These are phyloP conservation scores for Nannizziopsis arthrosporioides DNA, from an alignment of 2,329 filamentous ascomycete genomes.

Conservation along the genomic window DNA sequence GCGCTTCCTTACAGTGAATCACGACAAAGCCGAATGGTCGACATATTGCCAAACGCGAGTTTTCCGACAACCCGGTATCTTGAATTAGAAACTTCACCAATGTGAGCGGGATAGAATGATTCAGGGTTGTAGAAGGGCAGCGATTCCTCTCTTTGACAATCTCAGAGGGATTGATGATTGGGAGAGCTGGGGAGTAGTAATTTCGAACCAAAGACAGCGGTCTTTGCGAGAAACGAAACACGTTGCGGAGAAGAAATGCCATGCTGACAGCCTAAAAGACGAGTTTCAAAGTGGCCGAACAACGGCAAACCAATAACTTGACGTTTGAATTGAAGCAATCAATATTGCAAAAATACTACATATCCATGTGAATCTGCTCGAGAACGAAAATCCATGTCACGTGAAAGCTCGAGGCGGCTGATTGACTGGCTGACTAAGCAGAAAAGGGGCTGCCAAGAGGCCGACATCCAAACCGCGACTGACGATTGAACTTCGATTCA, in stretches of 20 bases:
- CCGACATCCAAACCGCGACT: too few species aligned
- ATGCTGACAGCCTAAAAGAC: not conserved
- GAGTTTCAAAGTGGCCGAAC: too few species aligned
- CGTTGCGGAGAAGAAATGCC: not conserved
- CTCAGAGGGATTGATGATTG: not conserved
- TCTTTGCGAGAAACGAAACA: not conserved
- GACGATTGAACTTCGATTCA: too few species aligned
- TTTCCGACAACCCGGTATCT: constrained; percentile 20
- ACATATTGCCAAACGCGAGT: constrained; percentile 21
- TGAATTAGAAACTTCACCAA: constrained; percentile 17
- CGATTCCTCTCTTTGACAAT: constrained; percentile 17
- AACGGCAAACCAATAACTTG: too few species aligned
- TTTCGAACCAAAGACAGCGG: not conserved
- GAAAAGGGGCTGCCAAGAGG: too few species aligned
- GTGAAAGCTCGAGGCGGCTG: too few species aligned
- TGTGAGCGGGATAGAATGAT: constrained; percentile 16
- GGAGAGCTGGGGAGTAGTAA: not conserved
- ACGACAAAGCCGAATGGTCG: constrained; percentile 20
- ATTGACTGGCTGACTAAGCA: too few species aligned
- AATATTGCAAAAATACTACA: too few species aligned
- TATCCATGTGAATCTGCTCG: too few species aligned
- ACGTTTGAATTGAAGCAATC: too few species aligned
- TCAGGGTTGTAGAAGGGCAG: constrained; percentile 15
- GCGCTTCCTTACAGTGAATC: constrained; percentile 12
- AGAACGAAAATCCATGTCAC: too few species aligned